A percentile compares a stretch with the other conserved stretches of the same genome.
phyloP scores from a whole-genome alignment of 805 yeast species.

The Lipomyces orientalis region DNA sequence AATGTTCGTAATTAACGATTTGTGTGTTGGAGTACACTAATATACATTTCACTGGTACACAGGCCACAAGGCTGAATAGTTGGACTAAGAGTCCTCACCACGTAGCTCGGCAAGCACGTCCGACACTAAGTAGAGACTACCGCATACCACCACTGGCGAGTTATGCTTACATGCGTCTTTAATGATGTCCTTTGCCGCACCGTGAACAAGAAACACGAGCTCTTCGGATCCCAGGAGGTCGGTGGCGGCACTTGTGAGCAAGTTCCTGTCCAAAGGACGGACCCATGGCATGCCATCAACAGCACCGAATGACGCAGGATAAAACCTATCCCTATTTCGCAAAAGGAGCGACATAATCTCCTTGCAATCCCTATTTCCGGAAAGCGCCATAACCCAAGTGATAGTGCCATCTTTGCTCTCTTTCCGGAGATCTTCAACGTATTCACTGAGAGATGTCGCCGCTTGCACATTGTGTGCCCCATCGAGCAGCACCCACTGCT shows the following conservation, averaged over 20 bases:
- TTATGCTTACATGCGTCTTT: conserved; percentile 42
- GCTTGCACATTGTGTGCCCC: conserved; percentile 95
- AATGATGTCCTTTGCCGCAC: conserved; percentile 15
- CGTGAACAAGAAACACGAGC: background rate
- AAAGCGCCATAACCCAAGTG: conserved; percentile 73
- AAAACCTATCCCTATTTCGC: conserved; percentile 58
- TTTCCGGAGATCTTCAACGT: conserved; percentile 48
- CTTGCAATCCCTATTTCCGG: conserved; percentile 69
- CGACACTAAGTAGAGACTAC: conserved; percentile 69
- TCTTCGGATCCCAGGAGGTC: conserved; percentile 39
- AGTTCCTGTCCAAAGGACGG: conserved; percentile 50
- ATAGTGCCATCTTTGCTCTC: conserved; percentile 45
- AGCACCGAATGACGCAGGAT: conserved; percentile 65
- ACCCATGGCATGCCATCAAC: conserved; percentile 98
- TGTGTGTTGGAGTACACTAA: background rate
- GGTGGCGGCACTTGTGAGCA: conserved; percentile 42
- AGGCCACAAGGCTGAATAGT: background rate
- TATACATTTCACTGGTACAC: background rate
- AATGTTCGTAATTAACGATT: background rate
- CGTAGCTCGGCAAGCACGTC: conserved; percentile 12
- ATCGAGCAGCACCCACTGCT: conserved; percentile 63
- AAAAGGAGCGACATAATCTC: conserved; percentile 60
- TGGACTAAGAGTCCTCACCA: background rate
- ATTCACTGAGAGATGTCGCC: conserved; percentile 70
- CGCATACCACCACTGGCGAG: conserved; percentile 61